Evolutionary conservation across 2,329 filamentous ascomycete species (phyloP).

Genomic region (Rhynchosporium graminicola): DNA sequence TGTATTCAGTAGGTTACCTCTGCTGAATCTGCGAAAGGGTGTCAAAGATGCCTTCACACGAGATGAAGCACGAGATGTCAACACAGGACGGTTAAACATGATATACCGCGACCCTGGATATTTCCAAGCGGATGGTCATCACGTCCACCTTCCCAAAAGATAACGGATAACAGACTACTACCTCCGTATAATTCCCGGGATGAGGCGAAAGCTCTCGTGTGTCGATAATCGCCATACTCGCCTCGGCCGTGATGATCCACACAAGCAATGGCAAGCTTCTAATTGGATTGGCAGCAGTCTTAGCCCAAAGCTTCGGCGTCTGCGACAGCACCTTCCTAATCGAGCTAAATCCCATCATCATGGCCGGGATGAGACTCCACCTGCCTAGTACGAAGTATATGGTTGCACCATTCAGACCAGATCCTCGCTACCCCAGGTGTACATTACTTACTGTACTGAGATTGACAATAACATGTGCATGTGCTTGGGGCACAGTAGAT

Average conservation of each 20-base stretch:
- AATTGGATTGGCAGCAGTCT: not conserved
- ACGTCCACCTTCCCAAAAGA: slow-evolving; percentile 16
- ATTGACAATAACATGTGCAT: not conserved
- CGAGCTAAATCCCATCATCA: slow-evolving; percentile 11
- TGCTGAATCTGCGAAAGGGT: slow-evolving; percentile 1
- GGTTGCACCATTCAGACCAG: slow-evolving; percentile 4
- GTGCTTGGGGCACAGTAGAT: slow-evolving; percentile 8
- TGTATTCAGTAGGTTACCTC: slow-evolving; percentile 1
- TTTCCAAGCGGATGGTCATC: not conserved
- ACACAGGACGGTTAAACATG: not conserved
- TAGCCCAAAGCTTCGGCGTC: slow-evolving; percentile 11
- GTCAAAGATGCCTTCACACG: not conserved
- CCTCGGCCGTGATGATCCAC: not conserved
- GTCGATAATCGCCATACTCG: slow-evolving; percentile 1
- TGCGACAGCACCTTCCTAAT: slow-evolving; percentile 13
- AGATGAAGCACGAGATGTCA: not conserved
- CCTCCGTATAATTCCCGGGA: not conserved
- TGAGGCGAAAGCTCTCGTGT: not conserved
- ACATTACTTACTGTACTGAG: not conserved
- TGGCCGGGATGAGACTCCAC: not conserved
- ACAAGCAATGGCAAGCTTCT: slow-evolving; percentile 7
- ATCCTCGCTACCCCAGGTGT: slow-evolving; percentile 5
- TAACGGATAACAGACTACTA: not conserved
- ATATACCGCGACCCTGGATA: slow-evolving; percentile 5
- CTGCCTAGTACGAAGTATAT: not conserved